These are phyloP conservation scores for Ogataea wickerhamii DNA, from an alignment of 805 yeast species.

Conservation along the genomic window DNA sequence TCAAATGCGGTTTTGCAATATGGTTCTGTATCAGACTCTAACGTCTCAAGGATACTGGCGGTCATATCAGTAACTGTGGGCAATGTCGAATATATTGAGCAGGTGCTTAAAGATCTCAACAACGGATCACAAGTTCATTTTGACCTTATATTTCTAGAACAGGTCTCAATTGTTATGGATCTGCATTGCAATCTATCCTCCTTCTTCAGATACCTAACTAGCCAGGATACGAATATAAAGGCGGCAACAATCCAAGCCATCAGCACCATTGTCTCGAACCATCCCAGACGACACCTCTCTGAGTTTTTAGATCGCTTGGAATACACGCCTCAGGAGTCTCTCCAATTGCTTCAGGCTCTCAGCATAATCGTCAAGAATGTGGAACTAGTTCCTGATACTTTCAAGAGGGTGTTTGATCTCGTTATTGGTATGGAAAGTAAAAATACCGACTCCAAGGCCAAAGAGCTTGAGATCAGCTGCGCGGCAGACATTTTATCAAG, in stretches of 20 bases:
- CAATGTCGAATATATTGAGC: slow-evolving; percentile 30
- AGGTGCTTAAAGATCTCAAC: slow-evolving; percentile 18
- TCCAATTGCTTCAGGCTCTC: slow-evolving; percentile 10
- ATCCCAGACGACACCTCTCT: slow-evolving; percentile 38
- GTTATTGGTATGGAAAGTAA: slow-evolving; percentile 8
- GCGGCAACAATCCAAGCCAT: slow-evolving; percentile 50
- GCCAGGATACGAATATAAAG: slow-evolving; percentile 34
- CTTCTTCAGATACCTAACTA: slow-evolving; percentile 32
- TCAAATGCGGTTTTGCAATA: slow-evolving; percentile 10
- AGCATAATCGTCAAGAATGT: slow-evolving; percentile 9
- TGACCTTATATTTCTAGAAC: slow-evolving; percentile 44
- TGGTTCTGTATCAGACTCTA: slow-evolving; percentile 23
- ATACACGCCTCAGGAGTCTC: background rate
- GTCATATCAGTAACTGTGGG: slow-evolving; percentile 32
- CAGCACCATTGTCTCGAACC: slow-evolving; percentile 45
- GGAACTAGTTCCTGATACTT: slow-evolving; percentile 5
- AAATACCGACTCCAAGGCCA: slow-evolving; percentile 4
- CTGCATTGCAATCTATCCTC: slow-evolving; percentile 35
- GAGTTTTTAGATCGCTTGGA: slow-evolving; percentile 31
- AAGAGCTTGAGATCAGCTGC: slow-evolving; percentile 18
- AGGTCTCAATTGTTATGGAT: slow-evolving; percentile 38
- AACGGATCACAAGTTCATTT: slow-evolving; percentile 24
- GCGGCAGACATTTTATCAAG: slow-evolving; percentile 26
- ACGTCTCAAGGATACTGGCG: slow-evolving; percentile 31
- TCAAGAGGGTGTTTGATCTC: slow-evolving; percentile 10